A percentile compares a stretch with the other conserved stretches of the same genome.
These are phyloP conservation scores for Solanum clarkiae DNA, from an alignment of 257 asterid genomes.

Conservation along the genomic window DNA sequence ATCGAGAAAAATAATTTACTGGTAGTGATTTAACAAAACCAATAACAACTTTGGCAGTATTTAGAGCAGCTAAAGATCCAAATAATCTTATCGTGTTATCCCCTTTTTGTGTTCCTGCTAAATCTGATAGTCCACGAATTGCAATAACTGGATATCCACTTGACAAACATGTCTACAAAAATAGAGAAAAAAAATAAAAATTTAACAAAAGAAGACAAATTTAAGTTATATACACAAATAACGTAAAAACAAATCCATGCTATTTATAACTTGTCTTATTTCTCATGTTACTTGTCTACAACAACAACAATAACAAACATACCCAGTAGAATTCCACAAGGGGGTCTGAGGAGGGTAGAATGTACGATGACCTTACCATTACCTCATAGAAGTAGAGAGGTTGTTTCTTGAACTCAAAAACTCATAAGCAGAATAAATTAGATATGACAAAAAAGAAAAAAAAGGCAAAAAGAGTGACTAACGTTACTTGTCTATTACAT, in stretches of 20 bases:
- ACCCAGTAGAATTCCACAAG: no score
- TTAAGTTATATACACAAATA: not conserved
- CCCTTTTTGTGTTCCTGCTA: conserved; percentile 47
- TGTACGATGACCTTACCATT: no score
- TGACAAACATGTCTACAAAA: conserved; percentile 39
- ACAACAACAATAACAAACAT: no score
- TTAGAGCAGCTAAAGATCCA: conserved; percentile 43
- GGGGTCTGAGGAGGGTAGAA: no score
- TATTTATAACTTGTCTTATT: not conserved
- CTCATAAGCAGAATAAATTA: no score
- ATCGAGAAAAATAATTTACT: not conserved
- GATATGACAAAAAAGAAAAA: no score
- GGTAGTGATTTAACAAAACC: conserved; percentile 21
- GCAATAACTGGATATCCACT: conserved; percentile 41
- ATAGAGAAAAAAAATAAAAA: not conserved
- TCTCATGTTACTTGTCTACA: not conserved
- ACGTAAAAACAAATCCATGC: not conserved
- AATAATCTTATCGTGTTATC: conserved; percentile 14
- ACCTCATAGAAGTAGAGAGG: no score
- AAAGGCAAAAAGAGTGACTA: no score
- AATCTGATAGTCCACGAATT: conserved; percentile 40
- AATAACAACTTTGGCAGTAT: conserved; percentile 36
- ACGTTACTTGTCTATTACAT: no score
- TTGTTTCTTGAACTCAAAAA: no score
- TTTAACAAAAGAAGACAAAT: not conserved